Conservation (phyloP, 352 stramenopile species). For the Globisporangium paroecandrum region DNA sequence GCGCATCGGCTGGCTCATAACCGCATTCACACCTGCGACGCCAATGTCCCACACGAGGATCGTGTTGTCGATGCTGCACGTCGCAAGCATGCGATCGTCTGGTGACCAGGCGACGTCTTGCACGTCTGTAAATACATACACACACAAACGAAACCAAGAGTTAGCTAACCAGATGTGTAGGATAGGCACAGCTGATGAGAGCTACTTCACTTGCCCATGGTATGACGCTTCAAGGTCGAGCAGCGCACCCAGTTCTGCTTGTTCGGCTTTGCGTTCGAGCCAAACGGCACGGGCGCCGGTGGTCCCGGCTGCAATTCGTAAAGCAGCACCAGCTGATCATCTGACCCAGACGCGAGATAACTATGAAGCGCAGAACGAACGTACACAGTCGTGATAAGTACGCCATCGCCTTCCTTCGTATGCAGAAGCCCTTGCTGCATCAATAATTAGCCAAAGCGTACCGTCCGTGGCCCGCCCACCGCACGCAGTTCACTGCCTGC, state of each 20-base stretch:
- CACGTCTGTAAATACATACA: slow-evolving; percentile 44
- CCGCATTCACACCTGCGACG: slow-evolving; percentile 37
- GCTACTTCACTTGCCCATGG: slow-evolving; percentile 54
- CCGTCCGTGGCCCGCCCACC: slow-evolving; percentile 72
- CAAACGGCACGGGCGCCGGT: slow-evolving; percentile 69
- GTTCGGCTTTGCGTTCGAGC: slow-evolving; percentile 73
- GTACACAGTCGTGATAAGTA: background rate
- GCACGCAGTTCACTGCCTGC: slow-evolving; percentile 85
- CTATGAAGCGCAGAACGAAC: background rate
- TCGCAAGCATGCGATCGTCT: slow-evolving; percentile 85
- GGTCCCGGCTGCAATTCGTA: slow-evolving; percentile 73
- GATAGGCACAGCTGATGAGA: background rate
- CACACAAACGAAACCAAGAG: background rate
- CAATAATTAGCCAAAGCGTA: background rate
- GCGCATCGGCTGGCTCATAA: slow-evolving; percentile 81
- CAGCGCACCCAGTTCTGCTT: slow-evolving; percentile 85
- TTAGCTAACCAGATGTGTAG: background rate
- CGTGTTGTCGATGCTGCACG: slow-evolving; percentile 87
- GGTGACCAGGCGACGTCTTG: slow-evolving; percentile 85
- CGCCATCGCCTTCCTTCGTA: background rate
- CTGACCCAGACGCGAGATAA: slow-evolving; percentile 79
- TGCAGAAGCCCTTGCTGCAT: background rate
- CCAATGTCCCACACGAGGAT: slow-evolving; percentile 86
- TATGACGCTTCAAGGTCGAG: slow-evolving; percentile 79
- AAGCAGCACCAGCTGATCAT: slow-evolving; percentile 81